Percentiles rank a stretch among this genome's conserved stretches.
phyloP scores from a whole-genome alignment of 1,284 basidiomycete species.

The Ceratobasidium sp. region DNA sequence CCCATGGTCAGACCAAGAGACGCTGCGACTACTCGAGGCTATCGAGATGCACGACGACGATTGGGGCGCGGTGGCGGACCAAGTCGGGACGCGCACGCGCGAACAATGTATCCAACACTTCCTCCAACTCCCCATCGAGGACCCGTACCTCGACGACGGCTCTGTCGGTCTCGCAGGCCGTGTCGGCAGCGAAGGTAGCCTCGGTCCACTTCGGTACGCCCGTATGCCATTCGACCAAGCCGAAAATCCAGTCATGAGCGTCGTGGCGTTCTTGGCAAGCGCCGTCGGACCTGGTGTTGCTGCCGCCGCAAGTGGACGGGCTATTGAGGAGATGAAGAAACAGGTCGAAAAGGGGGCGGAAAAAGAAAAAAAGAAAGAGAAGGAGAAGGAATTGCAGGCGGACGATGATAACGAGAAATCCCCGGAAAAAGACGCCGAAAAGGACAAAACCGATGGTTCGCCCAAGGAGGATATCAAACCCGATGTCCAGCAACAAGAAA shows the following conservation, averaged over 20 bases:
- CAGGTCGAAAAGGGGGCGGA: slow-evolving; percentile 64
- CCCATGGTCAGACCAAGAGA: slow-evolving; percentile 94
- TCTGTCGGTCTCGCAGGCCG: slow-evolving; percentile 54
- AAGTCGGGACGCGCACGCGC: slow-evolving; percentile 90
- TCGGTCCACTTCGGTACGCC: slow-evolving; percentile 85
- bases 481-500: neutral
- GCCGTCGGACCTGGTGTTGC: slow-evolving; percentile 94
- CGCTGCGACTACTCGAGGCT: slow-evolving; percentile 90
- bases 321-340: slow-evolving; percentile 81
- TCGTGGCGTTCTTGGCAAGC: slow-evolving; percentile 95
- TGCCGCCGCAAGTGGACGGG: slow-evolving; percentile 93
- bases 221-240: slow-evolving; percentile 92
- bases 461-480: slow-evolving; percentile 19
- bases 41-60: slow-evolving; percentile 99
- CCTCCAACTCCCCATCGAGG: slow-evolving; percentile 96
- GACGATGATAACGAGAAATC: slow-evolving; percentile 54
- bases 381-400: slow-evolving; percentile 52
- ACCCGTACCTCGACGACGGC: slow-evolving; percentile 75
- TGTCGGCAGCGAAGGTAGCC: slow-evolving; percentile 61
- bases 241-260: slow-evolving; percentile 98
- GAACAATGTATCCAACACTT: slow-evolving; percentile 98
- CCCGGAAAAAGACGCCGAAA: slow-evolving; percentile 60
- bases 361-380: slow-evolving; percentile 56
- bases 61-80: slow-evolving; percentile 92
- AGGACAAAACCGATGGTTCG: slow-evolving; percentile 52